Conservation (phyloP, 345 rosid species). For the Pelargonium nanum region DNA sequence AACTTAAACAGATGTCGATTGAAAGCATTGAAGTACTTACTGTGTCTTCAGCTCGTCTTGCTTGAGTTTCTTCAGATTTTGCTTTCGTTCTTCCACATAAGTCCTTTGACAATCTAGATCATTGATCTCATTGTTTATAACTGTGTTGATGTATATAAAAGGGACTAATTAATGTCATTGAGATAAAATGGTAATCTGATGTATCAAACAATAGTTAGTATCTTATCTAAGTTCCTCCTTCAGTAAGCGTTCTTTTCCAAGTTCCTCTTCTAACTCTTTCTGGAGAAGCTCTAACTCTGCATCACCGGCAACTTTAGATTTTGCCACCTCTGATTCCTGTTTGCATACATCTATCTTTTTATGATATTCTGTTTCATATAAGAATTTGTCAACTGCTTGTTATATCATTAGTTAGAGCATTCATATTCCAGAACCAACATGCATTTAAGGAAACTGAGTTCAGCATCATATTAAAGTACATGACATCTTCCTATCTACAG, state of each 20-base stretch:
- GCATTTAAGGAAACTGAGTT: too few species aligned
- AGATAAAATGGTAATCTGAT: too few species aligned
- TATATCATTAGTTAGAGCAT: background rate
- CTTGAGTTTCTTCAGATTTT: slow-evolving; percentile 29
- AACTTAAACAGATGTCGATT: too few species aligned
- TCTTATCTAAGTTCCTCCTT: too few species aligned
- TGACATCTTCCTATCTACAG: too few species aligned
- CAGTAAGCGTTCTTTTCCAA: slow-evolving; percentile 25
- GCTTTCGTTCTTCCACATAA: slow-evolving; percentile 33
- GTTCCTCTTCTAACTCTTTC: slow-evolving; percentile 43
- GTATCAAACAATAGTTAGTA: too few species aligned
- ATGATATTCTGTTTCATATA: slow-evolving; percentile 32
- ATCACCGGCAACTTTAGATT: slow-evolving; percentile 22
- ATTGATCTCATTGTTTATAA: slow-evolving; percentile 29
- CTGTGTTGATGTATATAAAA: slow-evolving; percentile 25
- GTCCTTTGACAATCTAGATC: slow-evolving; percentile 32
- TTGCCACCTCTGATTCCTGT: slow-evolving; percentile 52
- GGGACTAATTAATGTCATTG: too few species aligned
- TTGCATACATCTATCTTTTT: slow-evolving; percentile 37
- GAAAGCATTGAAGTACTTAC: slow-evolving; percentile 24
- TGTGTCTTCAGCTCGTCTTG: slow-evolving; percentile 39
- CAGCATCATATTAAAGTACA: too few species aligned
- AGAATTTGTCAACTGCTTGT: background rate
- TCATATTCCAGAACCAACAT: too few species aligned
- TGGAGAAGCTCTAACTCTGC: slow-evolving; percentile 39